Conservation (phyloP, 2,329 filamentous ascomycete genomes). For the Knufia petricola region DNA sequence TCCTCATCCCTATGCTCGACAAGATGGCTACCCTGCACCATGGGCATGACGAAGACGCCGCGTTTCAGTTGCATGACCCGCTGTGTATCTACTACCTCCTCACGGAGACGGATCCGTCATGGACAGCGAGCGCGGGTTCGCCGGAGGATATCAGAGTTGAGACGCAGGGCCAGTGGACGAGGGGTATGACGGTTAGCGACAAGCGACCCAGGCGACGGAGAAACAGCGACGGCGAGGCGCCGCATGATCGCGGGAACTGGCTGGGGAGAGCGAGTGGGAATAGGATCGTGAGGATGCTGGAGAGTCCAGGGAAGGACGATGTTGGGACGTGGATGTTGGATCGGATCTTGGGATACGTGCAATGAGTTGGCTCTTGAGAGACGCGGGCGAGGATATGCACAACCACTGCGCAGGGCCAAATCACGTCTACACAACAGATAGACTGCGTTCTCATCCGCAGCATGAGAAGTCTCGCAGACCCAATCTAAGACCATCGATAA, state of each 20-base stretch:
- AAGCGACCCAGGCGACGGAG: conserved; percentile 44
- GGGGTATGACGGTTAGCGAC: conserved; percentile 83
- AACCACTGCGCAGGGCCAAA: neutral
- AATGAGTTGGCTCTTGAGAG: neutral
- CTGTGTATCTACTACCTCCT: conserved; percentile 71
- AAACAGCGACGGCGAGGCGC: conserved; percentile 45
- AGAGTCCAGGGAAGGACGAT: conserved; percentile 55
- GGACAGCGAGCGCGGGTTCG: conserved; percentile 39
- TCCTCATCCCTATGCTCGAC: conserved; percentile 59
- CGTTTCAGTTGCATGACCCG: conserved; percentile 65
- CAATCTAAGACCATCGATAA: too few relatives aligned
- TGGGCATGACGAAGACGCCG: conserved; percentile 42
- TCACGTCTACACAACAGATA: neutral
- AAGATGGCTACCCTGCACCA: conserved; percentile 57
- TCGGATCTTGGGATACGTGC: conserved; percentile 7
- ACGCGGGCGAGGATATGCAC: too few relatives aligned
- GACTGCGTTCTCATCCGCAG: too few relatives aligned
- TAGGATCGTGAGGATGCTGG: conserved; percentile 63
- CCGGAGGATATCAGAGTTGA: conserved; percentile 82
- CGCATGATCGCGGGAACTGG: conserved; percentile 70
- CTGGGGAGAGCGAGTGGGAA: conserved; percentile 66
- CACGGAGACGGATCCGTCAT: conserved; percentile 35
- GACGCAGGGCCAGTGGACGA: conserved; percentile 85
- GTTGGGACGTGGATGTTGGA: conserved; percentile 8
- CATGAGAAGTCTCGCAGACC: too few relatives aligned